Conservation (phyloP, 306 rosid species). For the Quercus parvula region DNA sequence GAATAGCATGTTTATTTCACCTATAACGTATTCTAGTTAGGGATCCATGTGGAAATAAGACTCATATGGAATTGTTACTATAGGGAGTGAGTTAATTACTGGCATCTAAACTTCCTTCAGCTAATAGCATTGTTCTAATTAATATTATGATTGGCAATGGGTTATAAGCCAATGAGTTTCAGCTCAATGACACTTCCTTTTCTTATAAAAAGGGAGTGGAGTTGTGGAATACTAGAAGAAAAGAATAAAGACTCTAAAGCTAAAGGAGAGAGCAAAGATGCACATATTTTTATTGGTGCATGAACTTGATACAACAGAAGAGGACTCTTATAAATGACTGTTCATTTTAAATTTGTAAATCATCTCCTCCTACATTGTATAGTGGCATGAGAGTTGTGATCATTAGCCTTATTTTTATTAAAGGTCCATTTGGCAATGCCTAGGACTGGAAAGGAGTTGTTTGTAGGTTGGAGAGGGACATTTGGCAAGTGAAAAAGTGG, state of each 20-base stretch:
- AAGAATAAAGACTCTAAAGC: too few species aligned
- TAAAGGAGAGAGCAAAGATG: too few species aligned
- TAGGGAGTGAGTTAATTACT: not conserved
- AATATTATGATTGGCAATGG: not conserved
- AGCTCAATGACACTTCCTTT: not conserved
- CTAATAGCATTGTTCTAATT: not conserved
- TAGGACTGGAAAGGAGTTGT: not conserved
- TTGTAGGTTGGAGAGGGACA: not conserved
- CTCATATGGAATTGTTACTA: not conserved
- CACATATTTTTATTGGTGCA: too few species aligned
- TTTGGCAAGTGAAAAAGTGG: not conserved
- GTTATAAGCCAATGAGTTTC: not conserved
- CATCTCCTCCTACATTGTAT: not conserved
- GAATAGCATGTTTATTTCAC: not conserved
- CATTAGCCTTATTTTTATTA: not conserved
- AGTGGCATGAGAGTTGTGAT: not conserved
- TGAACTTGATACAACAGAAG: too few species aligned
- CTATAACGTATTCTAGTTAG: not conserved
- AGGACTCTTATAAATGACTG: not conserved
- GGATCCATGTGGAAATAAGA: not conserved
- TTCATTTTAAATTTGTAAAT: not conserved
- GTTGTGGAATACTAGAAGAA: not conserved
- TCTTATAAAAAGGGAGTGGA: not conserved
- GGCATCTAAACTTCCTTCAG: not conserved
- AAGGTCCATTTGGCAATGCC: not conserved